Evolutionary conservation across 164 flowering plant genomes (phyloP).

Genomic region (Chimonanthus salicifolius): DNA sequence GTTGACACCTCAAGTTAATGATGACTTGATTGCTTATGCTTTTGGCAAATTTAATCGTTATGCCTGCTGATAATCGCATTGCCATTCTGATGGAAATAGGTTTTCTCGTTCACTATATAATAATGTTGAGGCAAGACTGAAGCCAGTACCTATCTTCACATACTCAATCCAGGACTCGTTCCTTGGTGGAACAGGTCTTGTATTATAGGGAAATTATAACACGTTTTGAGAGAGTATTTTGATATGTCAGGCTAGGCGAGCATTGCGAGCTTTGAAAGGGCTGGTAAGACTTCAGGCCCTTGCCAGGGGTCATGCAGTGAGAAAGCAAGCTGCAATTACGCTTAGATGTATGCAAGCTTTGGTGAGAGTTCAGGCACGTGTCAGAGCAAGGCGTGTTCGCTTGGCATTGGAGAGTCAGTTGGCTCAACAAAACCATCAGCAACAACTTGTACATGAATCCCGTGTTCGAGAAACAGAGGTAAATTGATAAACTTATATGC

Average conservation of each 20-base stretch:
- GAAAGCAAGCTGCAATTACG: slow-evolving; percentile 98
- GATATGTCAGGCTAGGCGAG: slow-evolving; percentile 80
- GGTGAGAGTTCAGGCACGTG: slow-evolving; percentile 99
- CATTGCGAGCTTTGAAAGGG: slow-evolving; percentile 88
- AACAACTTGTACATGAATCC: slow-evolving; percentile 70
- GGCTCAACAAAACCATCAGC: slow-evolving; percentile 57
- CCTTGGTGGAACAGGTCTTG: too few species aligned
- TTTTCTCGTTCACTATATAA: too few species aligned
- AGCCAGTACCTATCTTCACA: too few species aligned
- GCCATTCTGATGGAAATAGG: not conserved
- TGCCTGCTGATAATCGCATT: not conserved
- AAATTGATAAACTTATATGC: not conserved
- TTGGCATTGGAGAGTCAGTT: slow-evolving; percentile 79
- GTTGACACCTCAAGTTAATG: too few species aligned
- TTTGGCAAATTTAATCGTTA: too few species aligned
- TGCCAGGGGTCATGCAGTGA: slow-evolving; percentile 95
- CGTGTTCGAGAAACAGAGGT: slow-evolving; percentile 91
- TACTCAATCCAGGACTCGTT: too few species aligned
- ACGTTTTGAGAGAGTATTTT: not conserved
- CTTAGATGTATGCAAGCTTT: slow-evolving; percentile 98
- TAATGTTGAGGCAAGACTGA: too few species aligned
- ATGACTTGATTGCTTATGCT: too few species aligned
- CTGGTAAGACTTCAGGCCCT: slow-evolving; percentile 98
- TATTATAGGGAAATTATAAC: not conserved
- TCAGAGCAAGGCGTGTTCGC: slow-evolving; percentile 97